phyloP scores from a whole-genome alignment of 2,329 filamentous ascomycete species.

The Clonostachys rosea region DNA sequence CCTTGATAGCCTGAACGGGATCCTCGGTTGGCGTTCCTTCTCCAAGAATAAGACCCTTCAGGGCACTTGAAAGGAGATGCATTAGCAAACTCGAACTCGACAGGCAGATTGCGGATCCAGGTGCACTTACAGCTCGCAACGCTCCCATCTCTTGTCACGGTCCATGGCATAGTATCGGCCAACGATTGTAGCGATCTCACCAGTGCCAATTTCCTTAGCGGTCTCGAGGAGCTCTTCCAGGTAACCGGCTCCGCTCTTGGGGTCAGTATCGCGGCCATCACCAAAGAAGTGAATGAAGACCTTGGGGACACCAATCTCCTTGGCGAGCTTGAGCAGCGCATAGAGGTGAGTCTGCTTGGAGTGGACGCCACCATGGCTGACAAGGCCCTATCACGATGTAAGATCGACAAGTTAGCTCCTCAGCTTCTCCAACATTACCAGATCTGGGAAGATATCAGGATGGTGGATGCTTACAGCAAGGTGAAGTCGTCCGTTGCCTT shows the following conservation, averaged over 20 bases:
- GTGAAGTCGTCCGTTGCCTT: slow-evolving; percentile 88
- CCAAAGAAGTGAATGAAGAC: slow-evolving; percentile 99
- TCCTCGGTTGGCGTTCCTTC: slow-evolving; percentile 85
- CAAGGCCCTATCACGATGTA: slow-evolving; percentile 52
- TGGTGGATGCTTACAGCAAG: slow-evolving; percentile 43
- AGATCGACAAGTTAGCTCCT: not conserved
- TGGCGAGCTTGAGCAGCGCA: slow-evolving; percentile 82
- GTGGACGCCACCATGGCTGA: slow-evolving; percentile 96
- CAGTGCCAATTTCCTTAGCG: slow-evolving; percentile 77
- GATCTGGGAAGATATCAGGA: too few relatives aligned
- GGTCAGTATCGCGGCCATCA: slow-evolving; percentile 95
- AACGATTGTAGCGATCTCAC: slow-evolving; percentile 87
- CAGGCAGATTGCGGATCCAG: not conserved
- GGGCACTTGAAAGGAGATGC: slow-evolving; percentile 35
- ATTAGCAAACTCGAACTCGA: not conserved
- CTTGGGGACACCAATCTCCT: slow-evolving; percentile 79
- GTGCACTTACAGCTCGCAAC: slow-evolving; percentile 60
- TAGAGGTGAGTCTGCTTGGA: slow-evolving; percentile 93
- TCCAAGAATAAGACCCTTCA: slow-evolving; percentile 81
- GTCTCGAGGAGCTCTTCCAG: slow-evolving; percentile 81
- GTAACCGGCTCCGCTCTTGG: slow-evolving; percentile 85
- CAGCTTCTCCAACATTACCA: not conserved
- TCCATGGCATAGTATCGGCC: slow-evolving; percentile 99
- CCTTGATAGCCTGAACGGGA: slow-evolving; percentile 80
- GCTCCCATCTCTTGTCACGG: slow-evolving; percentile 98